phyloP scores from a whole-genome alignment of 495 filamentous ascomycete genomes.

The Penicillium antarcticum region DNA sequence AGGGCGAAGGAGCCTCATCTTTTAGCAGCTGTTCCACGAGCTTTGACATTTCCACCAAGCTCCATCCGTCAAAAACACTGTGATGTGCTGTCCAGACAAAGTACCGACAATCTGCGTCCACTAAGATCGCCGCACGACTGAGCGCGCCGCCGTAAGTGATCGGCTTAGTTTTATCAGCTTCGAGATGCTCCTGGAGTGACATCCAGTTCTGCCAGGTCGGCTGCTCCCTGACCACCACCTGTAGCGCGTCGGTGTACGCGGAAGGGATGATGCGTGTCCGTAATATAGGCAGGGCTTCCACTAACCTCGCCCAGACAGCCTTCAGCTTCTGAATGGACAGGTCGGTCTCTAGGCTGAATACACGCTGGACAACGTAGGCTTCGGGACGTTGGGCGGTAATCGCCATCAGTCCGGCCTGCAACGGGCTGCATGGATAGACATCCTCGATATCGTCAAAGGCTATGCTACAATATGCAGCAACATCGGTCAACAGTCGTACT shows the following conservation, averaged over 20 bases:
- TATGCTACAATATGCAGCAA: too few species aligned
- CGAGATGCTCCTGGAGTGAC: too few species aligned
- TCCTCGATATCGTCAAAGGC: too few species aligned
- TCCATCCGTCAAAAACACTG: constrained; percentile 58
- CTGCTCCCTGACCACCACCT: not conserved
- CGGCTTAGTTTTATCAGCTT: too few species aligned
- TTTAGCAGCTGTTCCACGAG: constrained; percentile 40
- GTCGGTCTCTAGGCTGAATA: constrained; percentile 24
- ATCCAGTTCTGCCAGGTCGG: too few species aligned
- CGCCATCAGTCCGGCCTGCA: constrained; percentile 51
- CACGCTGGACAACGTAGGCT: constrained; percentile 46
- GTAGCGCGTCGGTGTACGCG: not conserved
- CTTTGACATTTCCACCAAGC: constrained; percentile 43
- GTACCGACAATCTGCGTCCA: not conserved
- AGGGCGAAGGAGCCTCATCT: constrained; percentile 10
- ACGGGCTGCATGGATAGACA: constrained; percentile 57
- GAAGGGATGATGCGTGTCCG: constrained; percentile 37
- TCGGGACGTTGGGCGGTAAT: constrained; percentile 45
- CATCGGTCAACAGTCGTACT: too few species aligned
- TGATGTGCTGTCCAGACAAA: constrained; percentile 55
- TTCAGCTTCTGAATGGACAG: not conserved
- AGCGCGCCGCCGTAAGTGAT: not conserved
- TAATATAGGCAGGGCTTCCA: constrained; percentile 27
- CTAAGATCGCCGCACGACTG: not conserved
- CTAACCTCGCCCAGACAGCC: constrained; percentile 30